A percentile compares a stretch with the other conserved stretches of the same genome.
Evolutionary conservation across 345 rosid genomes (phyloP).

Genomic region (Mallotus nudiflorus): DNA sequence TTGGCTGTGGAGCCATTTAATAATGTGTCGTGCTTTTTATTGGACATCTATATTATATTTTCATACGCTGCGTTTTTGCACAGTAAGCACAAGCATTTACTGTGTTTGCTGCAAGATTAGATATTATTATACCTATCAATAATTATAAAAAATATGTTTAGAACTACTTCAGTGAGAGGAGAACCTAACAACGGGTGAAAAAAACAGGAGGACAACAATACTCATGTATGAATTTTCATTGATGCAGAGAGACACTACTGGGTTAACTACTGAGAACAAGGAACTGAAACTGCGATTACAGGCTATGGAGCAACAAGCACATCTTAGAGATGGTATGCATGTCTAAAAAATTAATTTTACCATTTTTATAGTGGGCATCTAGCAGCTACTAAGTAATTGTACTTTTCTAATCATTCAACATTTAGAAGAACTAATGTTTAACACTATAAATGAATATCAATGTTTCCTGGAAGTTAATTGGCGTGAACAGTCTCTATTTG

Average conservation of each 20-base stretch:
- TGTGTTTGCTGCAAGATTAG: not conserved
- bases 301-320: slow-evolving; percentile 77
- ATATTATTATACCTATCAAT: not conserved
- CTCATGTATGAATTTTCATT: not conserved
- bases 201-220: not conserved
- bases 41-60: not conserved
- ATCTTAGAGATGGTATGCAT: slow-evolving; percentile 63
- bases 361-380: not conserved
- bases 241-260: slow-evolving; percentile 65
- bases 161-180: no score
- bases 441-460: not conserved
- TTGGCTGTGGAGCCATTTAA: no score
- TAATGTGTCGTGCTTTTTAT: no score
- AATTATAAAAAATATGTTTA: not conserved
- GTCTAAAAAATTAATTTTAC: not conserved
- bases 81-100: not conserved
- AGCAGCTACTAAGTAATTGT: not conserved
- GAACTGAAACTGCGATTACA: slow-evolving; percentile 71
- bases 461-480: not conserved
- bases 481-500: not conserved
- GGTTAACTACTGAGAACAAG: slow-evolving; percentile 63
- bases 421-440: not conserved
- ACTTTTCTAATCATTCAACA: not conserved
- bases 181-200: not conserved
- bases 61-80: not conserved